Base-by-base conservation (phyloP, 768 basidiomycete species). In the Russula sp. region DNA sequence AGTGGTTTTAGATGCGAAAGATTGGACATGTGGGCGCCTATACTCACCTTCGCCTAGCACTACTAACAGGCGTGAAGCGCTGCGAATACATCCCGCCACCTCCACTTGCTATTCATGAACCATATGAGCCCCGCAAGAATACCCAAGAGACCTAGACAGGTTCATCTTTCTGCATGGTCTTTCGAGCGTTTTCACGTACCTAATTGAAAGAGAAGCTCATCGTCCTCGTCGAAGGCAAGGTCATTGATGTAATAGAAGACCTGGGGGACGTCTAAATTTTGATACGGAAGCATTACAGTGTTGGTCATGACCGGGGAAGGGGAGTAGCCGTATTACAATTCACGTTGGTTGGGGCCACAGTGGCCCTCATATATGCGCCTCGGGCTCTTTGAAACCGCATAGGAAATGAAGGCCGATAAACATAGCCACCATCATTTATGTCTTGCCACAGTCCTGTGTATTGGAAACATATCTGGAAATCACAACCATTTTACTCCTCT, bases 31-130 rank as follows among this genome's bases (percentile, higher is more conserved):
- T 18, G 10, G 20, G 26, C n/a, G 34, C 49, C 13, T 28, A 16
- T 36, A 51, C 55, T 57, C 55, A 61, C 64, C 64, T 48, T 65
- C 64, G 18, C 20, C 44, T 5, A 65, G 16, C 50, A 65, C 54
- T 16, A 16, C 46, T 26, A 61, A 6, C 55, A 56, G 24, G 28
- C n/a, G 6, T 57, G 7, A 20, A 61, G 49, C 50, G 22, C 36
- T 20, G 18, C 40, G 22, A 57, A 57, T 5, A 65, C 28, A 30
- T 61, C 59, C 40, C 20, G 40, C 64, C 64, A 65, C 46, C 49
- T 57, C 48, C 55, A 54, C 26, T 44, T 61, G 50, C 59, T 57
- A 40, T 61, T 65, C 64, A 65, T 65, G 49, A 65, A 57, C 64
- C 64, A 65, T 57, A 65, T 65, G 24, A 65, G 51, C 22, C 49